A percentile compares a stretch with the other conserved stretches of the same genome.
Conservation (phyloP, 2,329 filamentous ascomycete species). For the Ceratocystis harringtonii region DNA sequence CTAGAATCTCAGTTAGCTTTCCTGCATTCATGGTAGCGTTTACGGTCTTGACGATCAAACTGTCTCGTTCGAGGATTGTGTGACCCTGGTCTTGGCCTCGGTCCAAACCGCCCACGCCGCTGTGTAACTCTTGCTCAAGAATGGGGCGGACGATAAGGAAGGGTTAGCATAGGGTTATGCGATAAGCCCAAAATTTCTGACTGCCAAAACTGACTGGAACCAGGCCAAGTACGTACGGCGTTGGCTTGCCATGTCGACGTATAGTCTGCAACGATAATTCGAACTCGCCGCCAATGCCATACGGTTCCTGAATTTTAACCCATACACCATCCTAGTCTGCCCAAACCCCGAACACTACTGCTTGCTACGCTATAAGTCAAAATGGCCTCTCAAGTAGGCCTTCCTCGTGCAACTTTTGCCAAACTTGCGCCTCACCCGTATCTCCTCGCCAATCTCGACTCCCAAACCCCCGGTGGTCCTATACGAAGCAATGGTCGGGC, state of each 20-base stretch:
- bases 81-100: no score
- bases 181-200: slow-evolving; percentile 6
- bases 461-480: slow-evolving; percentile 27
- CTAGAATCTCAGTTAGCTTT: not conserved
- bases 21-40: no score
- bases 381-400: slow-evolving; percentile 26
- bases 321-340: not conserved
- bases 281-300: no score
- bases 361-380: not conserved
- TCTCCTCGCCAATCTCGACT: slow-evolving; percentile 72
- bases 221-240: not conserved
- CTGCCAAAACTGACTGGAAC: not conserved
- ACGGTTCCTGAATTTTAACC: not conserved
- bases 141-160: not conserved
- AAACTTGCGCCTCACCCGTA: slow-evolving; percentile 81
- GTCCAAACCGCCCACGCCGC: no score
- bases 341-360: no score
- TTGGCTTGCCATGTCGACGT: not conserved
- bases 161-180: not conserved
- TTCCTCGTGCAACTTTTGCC: slow-evolving; percentile 59
- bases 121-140: not conserved
- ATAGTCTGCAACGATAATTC: not conserved
- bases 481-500: slow-evolving; percentile 69
- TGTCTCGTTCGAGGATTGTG: no score
- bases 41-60: no score